Evolutionary conservation across 2,329 filamentous ascomycete genomes (phyloP), one percentile per base, ranked within the genome.

Genomic region (Xylaria sp.): DNA sequence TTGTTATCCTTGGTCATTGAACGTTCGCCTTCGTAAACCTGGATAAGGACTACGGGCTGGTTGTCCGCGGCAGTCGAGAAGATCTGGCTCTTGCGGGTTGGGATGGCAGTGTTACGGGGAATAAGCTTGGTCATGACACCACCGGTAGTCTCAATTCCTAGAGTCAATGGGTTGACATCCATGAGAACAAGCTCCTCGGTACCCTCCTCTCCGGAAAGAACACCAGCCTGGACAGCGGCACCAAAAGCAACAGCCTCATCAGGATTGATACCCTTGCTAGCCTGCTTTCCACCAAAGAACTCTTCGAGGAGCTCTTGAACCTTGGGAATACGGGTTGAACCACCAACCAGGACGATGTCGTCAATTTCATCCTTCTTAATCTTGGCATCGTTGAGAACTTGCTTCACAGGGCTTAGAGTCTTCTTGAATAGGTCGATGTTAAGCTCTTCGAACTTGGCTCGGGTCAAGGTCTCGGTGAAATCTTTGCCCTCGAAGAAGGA

Each of bases 351-450:
- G 74, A 99, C 96, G 75, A 99, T 97, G 81, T 98, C 96, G 78
- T 97, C 90, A 77, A 99, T 89, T 77, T 98, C 94, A 71, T 84
- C 85, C 92, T 97, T 98, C 90, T 95, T 95, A 78, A 97, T 88
- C 88, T 97, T 97, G 81, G 94, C 94, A 77, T 98, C 96, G 88
- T 97, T 97, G 80, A 99, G 89, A 75, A 98, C 96, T 88, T 97
- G 94, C 87, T 98, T 94, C 75, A 98, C 96, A 67, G 96, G 95
- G 90, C 97, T 97, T 74, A 98, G 89, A 67, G 96, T 98, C 89
- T 96, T 97, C 91, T 97, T 97, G 92, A 98, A 98, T 71, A 98
- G 91, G 79, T 98, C 95, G 77, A 94, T 94, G 92, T 98, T 98
- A 78, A 98, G 89, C 85, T 98, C 95, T 86, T 99, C 96, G 79